Conservation (phyloP, 2,329 filamentous ascomycete species). For the Ophiocordyceps sinensis region DNA sequence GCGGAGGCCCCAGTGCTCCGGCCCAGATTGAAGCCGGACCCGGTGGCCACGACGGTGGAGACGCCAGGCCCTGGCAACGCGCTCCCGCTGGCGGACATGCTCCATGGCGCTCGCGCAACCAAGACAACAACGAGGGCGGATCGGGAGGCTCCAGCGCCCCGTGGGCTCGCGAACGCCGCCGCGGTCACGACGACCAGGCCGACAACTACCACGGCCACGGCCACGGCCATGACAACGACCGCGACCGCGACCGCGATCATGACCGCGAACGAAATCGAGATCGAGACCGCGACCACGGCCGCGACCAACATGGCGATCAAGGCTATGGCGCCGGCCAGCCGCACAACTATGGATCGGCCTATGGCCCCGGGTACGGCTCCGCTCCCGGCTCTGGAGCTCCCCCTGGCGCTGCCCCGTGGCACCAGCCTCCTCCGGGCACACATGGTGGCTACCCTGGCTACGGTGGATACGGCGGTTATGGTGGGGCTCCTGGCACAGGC, state of each 20-base stretch:
- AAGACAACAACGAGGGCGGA: constrained; percentile 33
- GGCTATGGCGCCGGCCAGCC: background rate
- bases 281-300: constrained; percentile 21
- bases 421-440: constrained; percentile 31
- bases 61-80: constrained; percentile 77
- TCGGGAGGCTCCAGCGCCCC: constrained; percentile 32
- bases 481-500: constrained; percentile 18
- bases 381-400: constrained; percentile 10
- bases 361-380: constrained; percentile 1
- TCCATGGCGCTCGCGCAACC: constrained; percentile 54
- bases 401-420: constrained; percentile 31
- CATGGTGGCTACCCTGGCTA: constrained; percentile 43
- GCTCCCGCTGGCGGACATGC: constrained; percentile 72
- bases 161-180: constrained; percentile 47
- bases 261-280: constrained; percentile 30
- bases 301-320: constrained; percentile 5
- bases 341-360: background rate
- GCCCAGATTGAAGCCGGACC: constrained; percentile 80
- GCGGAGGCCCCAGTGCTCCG: constrained; percentile 55
- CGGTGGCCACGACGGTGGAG: constrained; percentile 35
- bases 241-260: constrained; percentile 30
- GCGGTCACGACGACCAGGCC: constrained; percentile 25
- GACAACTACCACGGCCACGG: constrained; percentile 9
- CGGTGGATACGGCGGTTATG: constrained; percentile 32
- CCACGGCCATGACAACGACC: background rate